Conservation (phyloP, 495 filamentous ascomycete genomes). For the Aspergillus panamensis region DNA sequence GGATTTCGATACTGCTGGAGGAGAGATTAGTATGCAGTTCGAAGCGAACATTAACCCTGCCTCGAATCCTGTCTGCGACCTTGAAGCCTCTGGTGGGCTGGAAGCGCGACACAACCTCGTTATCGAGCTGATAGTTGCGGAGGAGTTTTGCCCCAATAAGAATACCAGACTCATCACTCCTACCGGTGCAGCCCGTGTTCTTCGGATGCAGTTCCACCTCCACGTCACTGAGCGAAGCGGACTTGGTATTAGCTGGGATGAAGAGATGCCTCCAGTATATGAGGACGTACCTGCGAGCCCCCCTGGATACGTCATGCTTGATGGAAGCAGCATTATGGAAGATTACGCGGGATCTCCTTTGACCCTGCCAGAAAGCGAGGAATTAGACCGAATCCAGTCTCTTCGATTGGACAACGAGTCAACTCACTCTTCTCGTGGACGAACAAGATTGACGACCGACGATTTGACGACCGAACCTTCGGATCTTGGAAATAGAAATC, state of each 20-base stretch:
- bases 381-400: conserved; percentile 44
- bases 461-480: conserved; percentile 24
- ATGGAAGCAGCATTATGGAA: conserved; percentile 40
- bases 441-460: conserved; percentile 21
- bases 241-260: conserved; percentile 94
- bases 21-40: conserved; percentile 80
- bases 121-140: conserved; percentile 89
- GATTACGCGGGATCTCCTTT: conserved; percentile 46
- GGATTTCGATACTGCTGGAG: conserved; percentile 71
- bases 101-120: conserved; percentile 78
- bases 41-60: conserved; percentile 61
- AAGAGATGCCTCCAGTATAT: conserved; percentile 92
- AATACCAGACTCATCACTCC: conserved; percentile 70
- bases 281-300: conserved; percentile 89
- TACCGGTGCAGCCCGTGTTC: conserved; percentile 84
- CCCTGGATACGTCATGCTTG: conserved; percentile 63
- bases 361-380: conserved; percentile 40
- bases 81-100: conserved; percentile 74
- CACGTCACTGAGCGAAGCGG: conserved; percentile 79
- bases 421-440: conserved; percentile 34
- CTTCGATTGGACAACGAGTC: conserved; percentile 39
- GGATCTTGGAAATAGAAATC: conserved; percentile 13
- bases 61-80: conserved; percentile 69
- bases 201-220: conserved; percentile 87
- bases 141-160: conserved; percentile 77